Base-by-base conservation (phyloP, 805 yeast genomes). In the Metschnikowia amazonensis region DNA sequence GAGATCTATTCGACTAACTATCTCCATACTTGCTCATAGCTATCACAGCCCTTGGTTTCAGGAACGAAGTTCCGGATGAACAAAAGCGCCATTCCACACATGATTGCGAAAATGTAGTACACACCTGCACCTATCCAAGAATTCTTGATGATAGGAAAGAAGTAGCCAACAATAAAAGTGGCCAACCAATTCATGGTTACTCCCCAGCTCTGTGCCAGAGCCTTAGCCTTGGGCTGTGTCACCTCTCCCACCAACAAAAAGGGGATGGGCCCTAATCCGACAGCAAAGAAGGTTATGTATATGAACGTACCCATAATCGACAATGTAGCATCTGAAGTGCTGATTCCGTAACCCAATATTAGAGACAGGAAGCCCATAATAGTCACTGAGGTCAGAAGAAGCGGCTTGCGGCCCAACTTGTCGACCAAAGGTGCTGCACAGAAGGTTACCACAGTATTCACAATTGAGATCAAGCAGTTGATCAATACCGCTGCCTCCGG, bases 251-350 rank as follows among this genome's bases (percentile, higher is more conserved):
- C 83, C 43, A 90, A 66, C 53, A 92, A 67, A 67, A 94, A 92
- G 34, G 99, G 99, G 44, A 94, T 89, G 5, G 99, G 99, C 0
- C 99, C 99, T 50, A 89, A 63, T 0, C 99, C 99, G 28, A 86
- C 69, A 0, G 97, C 98, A 70, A 92, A 94, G 23, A 89, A 78
- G 0, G 85, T 81, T 40, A 92, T 89, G 60, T 89, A 90, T 1
- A 76, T 59, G 44, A 88, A 77, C 0, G 89, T 83, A 9, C 89
- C 81, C 1, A 76, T 41, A 1, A 85, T 81, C 1, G 90, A 75
- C 11, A 83, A 49, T 0, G 65, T 27, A 0, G 86, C 70, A 41
- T 67, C 66, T 2, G 70, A 62, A 14, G 62, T 50, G 16, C 79
- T 58, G 31, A 92, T 84, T 2, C 95, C 92, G 18, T 77, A 35